Conservation (phyloP, 495 filamentous ascomycete species). For the Tuber borchii region DNA sequence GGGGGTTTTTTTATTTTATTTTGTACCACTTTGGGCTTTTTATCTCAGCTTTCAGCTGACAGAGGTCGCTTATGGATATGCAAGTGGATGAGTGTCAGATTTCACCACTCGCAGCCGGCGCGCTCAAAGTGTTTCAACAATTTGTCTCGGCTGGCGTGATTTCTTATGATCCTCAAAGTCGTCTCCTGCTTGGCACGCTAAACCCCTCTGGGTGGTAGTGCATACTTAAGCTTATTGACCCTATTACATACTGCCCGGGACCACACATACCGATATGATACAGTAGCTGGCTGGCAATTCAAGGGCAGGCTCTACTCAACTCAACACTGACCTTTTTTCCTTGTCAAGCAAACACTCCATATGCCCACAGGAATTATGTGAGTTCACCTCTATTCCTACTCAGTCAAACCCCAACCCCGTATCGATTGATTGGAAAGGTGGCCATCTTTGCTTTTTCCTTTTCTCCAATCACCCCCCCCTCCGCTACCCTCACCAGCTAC, state of each 20-base stretch:
- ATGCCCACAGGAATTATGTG: background rate
- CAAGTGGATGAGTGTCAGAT: background rate
- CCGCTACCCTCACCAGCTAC: background rate
- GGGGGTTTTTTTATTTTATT: no score
- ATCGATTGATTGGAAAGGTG: background rate
- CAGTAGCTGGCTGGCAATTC: no score
- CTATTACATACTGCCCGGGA: background rate
- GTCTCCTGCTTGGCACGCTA: background rate
- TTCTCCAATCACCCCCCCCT: background rate
- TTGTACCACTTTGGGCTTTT: no score
- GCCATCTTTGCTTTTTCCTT: background rate
- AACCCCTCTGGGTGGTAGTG: background rate
- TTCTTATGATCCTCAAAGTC: background rate
- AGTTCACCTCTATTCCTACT: background rate
- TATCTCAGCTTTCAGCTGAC: background rate
- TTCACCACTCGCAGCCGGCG: background rate
- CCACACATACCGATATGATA: background rate
- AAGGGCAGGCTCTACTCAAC: background rate
- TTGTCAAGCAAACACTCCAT: background rate
- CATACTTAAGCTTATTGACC: background rate
- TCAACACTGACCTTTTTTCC: background rate
- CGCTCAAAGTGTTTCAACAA: background rate
- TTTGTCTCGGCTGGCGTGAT: background rate
- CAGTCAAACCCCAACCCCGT: background rate
- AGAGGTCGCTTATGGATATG: background rate